phyloP scores from a whole-genome alignment of 192 early-diverging fungal genomes.

The Entomortierella lignicola region DNA sequence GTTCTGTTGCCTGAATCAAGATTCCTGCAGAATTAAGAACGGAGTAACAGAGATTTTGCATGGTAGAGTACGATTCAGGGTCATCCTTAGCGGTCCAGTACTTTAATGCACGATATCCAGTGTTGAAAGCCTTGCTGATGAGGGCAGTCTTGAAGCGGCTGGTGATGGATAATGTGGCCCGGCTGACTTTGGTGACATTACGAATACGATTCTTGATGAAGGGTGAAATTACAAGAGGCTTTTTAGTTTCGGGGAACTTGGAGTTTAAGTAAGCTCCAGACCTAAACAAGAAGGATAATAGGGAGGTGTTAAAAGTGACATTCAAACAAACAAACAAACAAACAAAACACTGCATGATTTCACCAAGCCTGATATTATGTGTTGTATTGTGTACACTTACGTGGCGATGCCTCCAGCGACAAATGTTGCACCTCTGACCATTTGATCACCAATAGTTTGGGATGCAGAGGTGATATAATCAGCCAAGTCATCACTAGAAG shows the following conservation, averaged over 20 bases:
- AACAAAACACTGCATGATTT: no score
- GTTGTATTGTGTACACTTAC: no score
- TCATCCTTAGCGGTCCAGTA: conserved; percentile 49
- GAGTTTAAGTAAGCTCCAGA: conserved; percentile 38
- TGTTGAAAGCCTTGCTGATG: conserved; percentile 12
- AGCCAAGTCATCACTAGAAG: conserved; percentile 44
- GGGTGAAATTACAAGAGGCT: conserved; percentile 41
- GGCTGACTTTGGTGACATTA: conserved; percentile 27
- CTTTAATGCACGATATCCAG: conserved; percentile 31
- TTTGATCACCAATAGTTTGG: conserved; percentile 34
- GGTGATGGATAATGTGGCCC: conserved; percentile 27
- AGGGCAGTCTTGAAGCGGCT: conserved; percentile 25
- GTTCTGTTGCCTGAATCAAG: conserved; percentile 44
- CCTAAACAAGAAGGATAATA: not conserved
- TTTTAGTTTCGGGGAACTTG: conserved; percentile 43
- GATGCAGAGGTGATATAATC: conserved; percentile 45
- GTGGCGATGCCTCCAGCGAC: conserved; percentile 42
- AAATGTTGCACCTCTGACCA: conserved; percentile 44
- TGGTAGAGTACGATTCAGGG: conserved; percentile 36
- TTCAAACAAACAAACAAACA: no score
- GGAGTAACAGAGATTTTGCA: conserved; percentile 48
- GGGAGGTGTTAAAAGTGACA: not conserved
- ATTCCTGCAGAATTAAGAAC: conserved; percentile 48
- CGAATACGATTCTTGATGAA: conserved; percentile 50
- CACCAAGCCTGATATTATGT: no score